Percentiles rank a stretch among this genome's conserved stretches.
Conservation (phyloP, 495 filamentous ascomycete genomes). For the Annulohypoxylon moriforme region DNA sequence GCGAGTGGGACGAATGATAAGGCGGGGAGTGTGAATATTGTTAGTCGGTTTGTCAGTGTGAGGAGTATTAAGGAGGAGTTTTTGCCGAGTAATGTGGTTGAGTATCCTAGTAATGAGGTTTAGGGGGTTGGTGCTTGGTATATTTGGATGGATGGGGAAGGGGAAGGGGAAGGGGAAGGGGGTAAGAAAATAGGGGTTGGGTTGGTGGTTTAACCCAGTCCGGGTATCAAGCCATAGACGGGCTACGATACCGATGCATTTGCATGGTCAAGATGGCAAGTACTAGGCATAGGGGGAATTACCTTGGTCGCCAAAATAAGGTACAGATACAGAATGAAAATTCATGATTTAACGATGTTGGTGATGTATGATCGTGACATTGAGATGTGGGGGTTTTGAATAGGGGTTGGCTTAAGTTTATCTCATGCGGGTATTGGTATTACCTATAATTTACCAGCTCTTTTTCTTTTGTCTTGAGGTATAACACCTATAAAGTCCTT, state of each 20-base stretch:
- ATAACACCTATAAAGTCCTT: no score
- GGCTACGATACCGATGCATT: background rate
- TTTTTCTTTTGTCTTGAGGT: no score
- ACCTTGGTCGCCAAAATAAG: background rate
- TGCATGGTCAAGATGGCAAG: background rate
- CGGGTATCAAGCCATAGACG: background rate
- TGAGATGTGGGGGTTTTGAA: background rate
- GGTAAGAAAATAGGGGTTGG: background rate
- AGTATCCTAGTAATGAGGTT: conserved; percentile 82
- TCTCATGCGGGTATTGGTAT: background rate
- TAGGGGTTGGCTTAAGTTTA: background rate
- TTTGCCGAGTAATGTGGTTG: conserved; percentile 71
- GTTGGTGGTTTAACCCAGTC: background rate
- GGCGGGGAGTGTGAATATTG: conserved; percentile 79
- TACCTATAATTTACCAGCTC: no score
- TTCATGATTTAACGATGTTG: background rate
- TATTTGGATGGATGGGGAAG: no score
- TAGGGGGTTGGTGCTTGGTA: no score
- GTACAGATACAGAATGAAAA: conserved; percentile 4
- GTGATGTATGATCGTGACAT: background rate
- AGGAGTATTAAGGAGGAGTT: conserved; percentile 95
- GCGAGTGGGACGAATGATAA: conserved; percentile 94
- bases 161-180: background rate
- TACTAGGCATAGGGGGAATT: background rate
- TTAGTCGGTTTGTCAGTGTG: conserved; percentile 83